Evolutionary conservation across 768 basidiomycete species (phyloP).

Genomic region (Rhodosporidiobolus odoratus): DNA sequence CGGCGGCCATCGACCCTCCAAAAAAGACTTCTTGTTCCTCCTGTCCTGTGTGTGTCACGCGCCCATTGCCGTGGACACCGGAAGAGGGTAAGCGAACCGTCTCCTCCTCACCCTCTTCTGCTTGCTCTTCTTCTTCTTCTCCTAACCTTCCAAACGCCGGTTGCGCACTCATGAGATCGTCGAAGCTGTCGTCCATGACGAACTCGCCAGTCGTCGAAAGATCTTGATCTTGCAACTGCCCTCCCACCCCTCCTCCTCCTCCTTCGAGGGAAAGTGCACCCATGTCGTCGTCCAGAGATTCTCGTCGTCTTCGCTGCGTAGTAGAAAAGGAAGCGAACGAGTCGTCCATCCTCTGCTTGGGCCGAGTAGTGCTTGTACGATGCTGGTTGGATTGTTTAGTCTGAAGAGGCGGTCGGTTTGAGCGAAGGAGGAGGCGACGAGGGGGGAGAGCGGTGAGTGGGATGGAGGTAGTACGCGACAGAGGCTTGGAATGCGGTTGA

Average conservation of each 20-base stretch:
- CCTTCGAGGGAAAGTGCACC: not conserved
- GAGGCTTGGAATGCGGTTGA: not conserved
- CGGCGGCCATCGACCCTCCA: slow-evolving; percentile 4
- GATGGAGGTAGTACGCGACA: not conserved
- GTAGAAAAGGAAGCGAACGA: not conserved
- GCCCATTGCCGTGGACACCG: not conserved
- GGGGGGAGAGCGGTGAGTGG: not conserved
- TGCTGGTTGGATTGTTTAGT: not conserved
- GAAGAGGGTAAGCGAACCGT: not conserved
- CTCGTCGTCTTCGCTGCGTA: not conserved
- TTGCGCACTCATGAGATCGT: not conserved
- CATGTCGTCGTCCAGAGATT: not conserved
- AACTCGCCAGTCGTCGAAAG: not conserved
- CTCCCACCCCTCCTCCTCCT: not conserved
- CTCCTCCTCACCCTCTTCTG: not conserved
- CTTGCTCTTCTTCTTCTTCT: not conserved
- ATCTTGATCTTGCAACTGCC: slow-evolving; percentile 8
- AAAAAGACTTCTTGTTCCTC: slow-evolving; percentile 2
- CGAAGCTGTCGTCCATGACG: not conserved
- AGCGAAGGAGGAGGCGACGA: not conserved
- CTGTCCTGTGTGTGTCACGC: not conserved
- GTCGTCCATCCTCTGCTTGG: not conserved
- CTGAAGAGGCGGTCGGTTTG: not conserved
- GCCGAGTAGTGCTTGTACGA: not conserved
- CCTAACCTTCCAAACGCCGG: not conserved